Percentiles rank a stretch among this genome's conserved stretches.
Conservation (phyloP, 257 asterid genomes). For the Ehretia macrophylla region DNA sequence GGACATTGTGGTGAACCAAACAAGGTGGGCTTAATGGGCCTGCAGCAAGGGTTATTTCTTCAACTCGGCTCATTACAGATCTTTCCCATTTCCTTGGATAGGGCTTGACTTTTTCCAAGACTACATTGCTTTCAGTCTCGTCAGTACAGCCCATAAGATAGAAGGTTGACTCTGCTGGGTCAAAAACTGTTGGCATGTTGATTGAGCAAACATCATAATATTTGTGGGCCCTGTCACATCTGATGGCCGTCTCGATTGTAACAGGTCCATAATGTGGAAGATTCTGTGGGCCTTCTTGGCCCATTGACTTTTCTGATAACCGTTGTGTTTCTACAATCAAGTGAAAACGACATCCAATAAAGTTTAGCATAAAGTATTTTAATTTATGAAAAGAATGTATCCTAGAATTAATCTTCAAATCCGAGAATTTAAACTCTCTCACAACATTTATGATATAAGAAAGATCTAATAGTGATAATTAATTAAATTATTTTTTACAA, state of each 20-base stretch:
- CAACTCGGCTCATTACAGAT: slow-evolving; percentile 49
- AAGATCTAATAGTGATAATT: too few relatives aligned
- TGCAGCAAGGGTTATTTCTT: slow-evolving; percentile 48
- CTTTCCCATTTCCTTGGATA: slow-evolving; percentile 91
- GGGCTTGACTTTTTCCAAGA: slow-evolving; percentile 22
- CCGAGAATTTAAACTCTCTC: too few relatives aligned
- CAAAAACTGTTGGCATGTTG: background rate
- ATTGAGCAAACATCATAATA: slow-evolving; percentile 1
- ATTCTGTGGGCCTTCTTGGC: background rate
- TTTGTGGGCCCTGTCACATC: background rate
- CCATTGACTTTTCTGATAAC: background rate
- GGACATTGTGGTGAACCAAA: slow-evolving; percentile 66
- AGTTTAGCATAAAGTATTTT: too few relatives aligned
- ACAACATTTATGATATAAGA: too few relatives aligned
- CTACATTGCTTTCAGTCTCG: background rate
- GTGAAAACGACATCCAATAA: background rate
- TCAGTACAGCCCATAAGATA: slow-evolving; percentile 2
- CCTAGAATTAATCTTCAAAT: too few relatives aligned
- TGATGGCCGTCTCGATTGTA: background rate
- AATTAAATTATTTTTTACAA: too few relatives aligned
- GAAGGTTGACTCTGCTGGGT: background rate
- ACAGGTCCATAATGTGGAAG: background rate
- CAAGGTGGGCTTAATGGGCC: slow-evolving; percentile 29
- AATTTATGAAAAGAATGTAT: too few relatives aligned
- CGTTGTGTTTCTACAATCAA: background rate